Conservation (phyloP, 768 basidiomycete genomes). For the Hydnomerulius pinastri region DNA sequence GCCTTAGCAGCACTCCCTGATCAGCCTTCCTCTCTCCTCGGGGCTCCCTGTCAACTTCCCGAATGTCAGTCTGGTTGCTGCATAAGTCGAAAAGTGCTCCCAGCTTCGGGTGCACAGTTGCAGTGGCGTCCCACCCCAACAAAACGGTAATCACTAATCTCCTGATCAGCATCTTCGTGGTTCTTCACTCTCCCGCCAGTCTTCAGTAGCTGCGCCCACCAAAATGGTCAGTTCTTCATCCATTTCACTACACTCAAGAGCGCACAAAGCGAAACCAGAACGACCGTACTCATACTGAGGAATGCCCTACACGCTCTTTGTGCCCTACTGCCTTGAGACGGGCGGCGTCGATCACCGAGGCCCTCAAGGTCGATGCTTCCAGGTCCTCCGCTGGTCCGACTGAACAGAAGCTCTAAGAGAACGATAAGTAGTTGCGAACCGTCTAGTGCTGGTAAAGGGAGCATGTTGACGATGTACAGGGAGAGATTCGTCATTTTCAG, state of each 20-base stretch:
- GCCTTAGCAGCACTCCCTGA: no score
- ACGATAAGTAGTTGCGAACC: constrained; percentile 59
- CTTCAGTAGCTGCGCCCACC: no score
- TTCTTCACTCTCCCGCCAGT: no score
- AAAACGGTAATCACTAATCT: no score
- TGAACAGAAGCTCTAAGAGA: constrained; percentile 26
- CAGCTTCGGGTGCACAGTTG: no score
- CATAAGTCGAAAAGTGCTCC: no score
- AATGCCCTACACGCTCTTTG: constrained; percentile 16
- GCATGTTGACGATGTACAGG: constrained; percentile 78
- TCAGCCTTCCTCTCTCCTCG: no score
- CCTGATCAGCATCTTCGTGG: no score
- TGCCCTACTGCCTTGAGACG: constrained; percentile 6
- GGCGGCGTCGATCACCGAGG: constrained; percentile 2
- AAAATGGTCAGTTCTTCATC: constrained; percentile 17
- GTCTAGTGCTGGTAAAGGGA: constrained; percentile 73
- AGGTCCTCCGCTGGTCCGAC: neutral
- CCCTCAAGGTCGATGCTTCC: constrained; percentile 24
- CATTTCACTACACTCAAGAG: constrained; percentile 21
- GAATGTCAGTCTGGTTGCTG: no score
- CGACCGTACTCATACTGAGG: constrained; percentile 20
- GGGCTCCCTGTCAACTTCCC: no score
- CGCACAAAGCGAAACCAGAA: constrained; percentile 22
- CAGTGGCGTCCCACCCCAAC: no score
- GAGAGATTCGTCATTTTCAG: constrained; percentile 69